Evolutionary conservation across 352 stramenopile genomes (phyloP).

Genomic region (Blastocystis sp.): DNA sequence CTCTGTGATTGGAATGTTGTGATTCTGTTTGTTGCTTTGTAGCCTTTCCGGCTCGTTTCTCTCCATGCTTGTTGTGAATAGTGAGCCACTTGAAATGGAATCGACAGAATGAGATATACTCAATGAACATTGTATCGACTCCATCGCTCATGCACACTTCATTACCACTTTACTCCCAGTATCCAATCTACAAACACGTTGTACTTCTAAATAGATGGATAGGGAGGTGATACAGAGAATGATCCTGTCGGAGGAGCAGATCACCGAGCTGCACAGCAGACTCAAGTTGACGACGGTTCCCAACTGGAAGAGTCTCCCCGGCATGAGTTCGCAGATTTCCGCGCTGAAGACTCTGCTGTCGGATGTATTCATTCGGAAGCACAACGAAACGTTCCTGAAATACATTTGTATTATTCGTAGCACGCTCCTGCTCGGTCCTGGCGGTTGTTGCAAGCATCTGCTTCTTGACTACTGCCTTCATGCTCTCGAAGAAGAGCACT

Average conservation of each 20-base stretch:
- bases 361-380: constrained; percentile 36
- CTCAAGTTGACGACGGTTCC: constrained; percentile 25
- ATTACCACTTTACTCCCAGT: no score
- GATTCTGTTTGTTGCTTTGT: no score
- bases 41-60: no score
- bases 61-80: no score
- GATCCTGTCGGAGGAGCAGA: constrained; percentile 42
- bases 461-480: constrained; percentile 29
- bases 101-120: no score
- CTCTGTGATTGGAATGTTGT: no score
- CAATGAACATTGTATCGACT: no score
- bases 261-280: not conserved
- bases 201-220: no score
- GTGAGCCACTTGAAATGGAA: no score
- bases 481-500: not conserved
- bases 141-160: no score
- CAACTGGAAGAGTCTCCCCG: constrained; percentile 33
- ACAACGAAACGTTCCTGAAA: constrained; percentile 10
- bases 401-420: not conserved
- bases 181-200: no score
- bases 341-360: constrained; percentile 9
- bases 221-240: not conserved
- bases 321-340: not conserved
- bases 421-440: constrained; percentile 20
- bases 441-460: constrained; percentile 42